Evolutionary conservation across 768 basidiomycete genomes (phyloP).

Genomic region (Mycena rosella): DNA sequence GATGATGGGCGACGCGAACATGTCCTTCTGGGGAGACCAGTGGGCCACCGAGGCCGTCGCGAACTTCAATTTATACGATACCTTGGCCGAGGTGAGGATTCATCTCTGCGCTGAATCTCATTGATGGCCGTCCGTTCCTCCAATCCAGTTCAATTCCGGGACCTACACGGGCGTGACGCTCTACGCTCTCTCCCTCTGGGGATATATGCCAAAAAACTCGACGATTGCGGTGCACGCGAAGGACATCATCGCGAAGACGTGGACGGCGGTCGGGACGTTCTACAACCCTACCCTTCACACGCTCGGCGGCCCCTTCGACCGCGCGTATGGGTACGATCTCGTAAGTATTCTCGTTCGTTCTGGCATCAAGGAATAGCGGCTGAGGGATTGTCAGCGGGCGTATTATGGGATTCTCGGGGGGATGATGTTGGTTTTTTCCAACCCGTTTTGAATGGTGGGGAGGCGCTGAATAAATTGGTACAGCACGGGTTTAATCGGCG

Average conservation of each 20-base stretch:
- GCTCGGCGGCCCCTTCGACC: slow-evolving; percentile 47
- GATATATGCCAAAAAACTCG: slow-evolving; percentile 47
- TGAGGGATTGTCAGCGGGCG: slow-evolving; percentile 28
- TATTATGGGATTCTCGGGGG: slow-evolving; percentile 47
- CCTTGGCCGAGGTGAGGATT: slow-evolving; percentile 44
- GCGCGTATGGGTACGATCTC: slow-evolving; percentile 48
- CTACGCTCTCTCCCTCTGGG: slow-evolving; percentile 48
- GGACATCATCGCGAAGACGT: slow-evolving; percentile 44
- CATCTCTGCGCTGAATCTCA: background rate
- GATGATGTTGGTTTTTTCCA: slow-evolving; percentile 15
- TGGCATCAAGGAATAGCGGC: background rate
- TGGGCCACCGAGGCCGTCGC: slow-evolving; percentile 46
- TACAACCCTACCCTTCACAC: slow-evolving; percentile 47
- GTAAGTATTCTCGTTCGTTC: slow-evolving; percentile 15
- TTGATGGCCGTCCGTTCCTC: background rate
- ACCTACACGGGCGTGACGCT: slow-evolving; percentile 48
- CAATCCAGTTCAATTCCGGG: slow-evolving; percentile 45
- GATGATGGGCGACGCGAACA: slow-evolving; percentile 46
- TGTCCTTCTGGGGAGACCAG: slow-evolving; percentile 47
- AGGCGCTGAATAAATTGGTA: background rate
- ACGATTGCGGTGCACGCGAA: slow-evolving; percentile 40
- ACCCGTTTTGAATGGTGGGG: background rate
- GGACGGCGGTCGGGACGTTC: slow-evolving; percentile 39
- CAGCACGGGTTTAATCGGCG: slow-evolving; percentile 43
- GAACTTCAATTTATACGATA: slow-evolving; percentile 44